Conservation (phyloP, 805 yeast genomes). For the Yamadazyma ubonensis region DNA sequence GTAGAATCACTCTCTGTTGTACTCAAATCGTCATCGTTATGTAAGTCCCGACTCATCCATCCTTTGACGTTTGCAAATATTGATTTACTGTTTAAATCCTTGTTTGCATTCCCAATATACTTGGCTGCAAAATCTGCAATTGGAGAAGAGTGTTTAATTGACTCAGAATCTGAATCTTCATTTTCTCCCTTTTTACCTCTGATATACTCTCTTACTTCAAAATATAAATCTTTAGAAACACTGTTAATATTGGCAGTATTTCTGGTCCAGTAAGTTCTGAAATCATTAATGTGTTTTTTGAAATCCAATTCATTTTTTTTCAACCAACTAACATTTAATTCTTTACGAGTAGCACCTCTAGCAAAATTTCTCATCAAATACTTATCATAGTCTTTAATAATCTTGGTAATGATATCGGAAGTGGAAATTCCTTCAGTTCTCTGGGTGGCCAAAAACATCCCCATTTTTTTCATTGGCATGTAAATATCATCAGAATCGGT, state of each 20-base stretch:
- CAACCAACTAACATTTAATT: slow-evolving; percentile 94
- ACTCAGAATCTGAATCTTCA: slow-evolving; percentile 29
- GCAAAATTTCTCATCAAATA: slow-evolving; percentile 96
- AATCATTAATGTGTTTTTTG: slow-evolving; percentile 84
- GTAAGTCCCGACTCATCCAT: slow-evolving; percentile 40
- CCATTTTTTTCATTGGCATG: slow-evolving; percentile 84
- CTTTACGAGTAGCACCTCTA: slow-evolving; percentile 95
- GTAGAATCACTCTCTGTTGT: slow-evolving; percentile 19
- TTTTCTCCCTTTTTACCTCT: slow-evolving; percentile 44
- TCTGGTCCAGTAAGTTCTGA: slow-evolving; percentile 80
- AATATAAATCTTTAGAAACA: slow-evolving; percentile 78
- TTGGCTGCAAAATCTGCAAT: slow-evolving; percentile 66
- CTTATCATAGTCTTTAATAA: slow-evolving; percentile 93
- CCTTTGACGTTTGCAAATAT: slow-evolving; percentile 41
- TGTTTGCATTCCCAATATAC: slow-evolving; percentile 56
- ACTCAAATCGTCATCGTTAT: slow-evolving; percentile 28
- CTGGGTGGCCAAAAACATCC: slow-evolving; percentile 91
- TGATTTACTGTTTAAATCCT: slow-evolving; percentile 35
- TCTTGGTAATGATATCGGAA: slow-evolving; percentile 91
- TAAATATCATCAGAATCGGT: slow-evolving; percentile 90
- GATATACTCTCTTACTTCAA: slow-evolving; percentile 77
- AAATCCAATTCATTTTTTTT: slow-evolving; percentile 95
- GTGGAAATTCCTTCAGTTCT: slow-evolving; percentile 96
- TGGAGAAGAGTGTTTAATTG: slow-evolving; percentile 48
- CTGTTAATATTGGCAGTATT: slow-evolving; percentile 66